phyloP scores from a whole-genome alignment of 306 rosid genomes.

The Prosopis cineraria region DNA sequence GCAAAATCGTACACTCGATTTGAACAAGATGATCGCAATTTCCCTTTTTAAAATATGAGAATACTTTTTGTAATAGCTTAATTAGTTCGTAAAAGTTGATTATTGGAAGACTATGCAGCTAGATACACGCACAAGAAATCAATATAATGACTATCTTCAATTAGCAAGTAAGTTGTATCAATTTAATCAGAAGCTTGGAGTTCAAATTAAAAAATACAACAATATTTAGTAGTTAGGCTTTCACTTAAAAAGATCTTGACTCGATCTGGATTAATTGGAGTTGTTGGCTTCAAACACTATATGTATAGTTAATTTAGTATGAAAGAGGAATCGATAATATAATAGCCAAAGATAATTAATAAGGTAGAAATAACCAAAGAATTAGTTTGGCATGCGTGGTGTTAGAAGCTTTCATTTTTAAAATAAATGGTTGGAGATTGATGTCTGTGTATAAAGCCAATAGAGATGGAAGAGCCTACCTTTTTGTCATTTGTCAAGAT shows the following conservation, averaged over 20 bases:
- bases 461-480: neutral
- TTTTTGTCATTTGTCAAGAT: too few relatives aligned
- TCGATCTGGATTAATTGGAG: too few relatives aligned
- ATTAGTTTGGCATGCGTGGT: neutral
- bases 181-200: too few relatives aligned
- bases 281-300: too few relatives aligned
- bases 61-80: neutral
- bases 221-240: too few relatives aligned
- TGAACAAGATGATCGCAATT: neutral
- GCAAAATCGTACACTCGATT: neutral
- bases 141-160: too few relatives aligned
- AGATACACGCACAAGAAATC: slow-evolving; percentile 32
- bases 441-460: neutral
- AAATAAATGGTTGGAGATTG: neutral
- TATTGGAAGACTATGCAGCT: slow-evolving; percentile 30
- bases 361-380: neutral
- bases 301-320: too few relatives aligned
- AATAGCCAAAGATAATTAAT: neutral
- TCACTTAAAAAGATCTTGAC: too few relatives aligned
- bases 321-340: too few relatives aligned
- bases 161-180: too few relatives aligned
- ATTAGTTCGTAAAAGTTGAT: neutral
- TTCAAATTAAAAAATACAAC: too few relatives aligned
- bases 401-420: neutral
- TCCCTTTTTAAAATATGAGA: neutral